These are phyloP conservation scores for Pichia membranifaciens DNA, from an alignment of 805 yeast species.

Conservation along the genomic window DNA sequence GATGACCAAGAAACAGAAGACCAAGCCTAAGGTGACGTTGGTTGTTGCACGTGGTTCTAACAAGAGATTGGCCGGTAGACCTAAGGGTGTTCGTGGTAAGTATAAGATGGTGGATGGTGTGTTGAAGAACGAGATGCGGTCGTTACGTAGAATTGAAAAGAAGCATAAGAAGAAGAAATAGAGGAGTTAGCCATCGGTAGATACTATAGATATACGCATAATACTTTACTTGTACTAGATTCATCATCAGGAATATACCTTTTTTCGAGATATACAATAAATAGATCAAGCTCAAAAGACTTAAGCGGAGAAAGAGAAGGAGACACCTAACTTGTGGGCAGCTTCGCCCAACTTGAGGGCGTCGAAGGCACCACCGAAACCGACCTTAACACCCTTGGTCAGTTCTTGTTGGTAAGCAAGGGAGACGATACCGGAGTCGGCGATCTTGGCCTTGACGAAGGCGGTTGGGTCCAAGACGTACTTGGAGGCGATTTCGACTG, in stretches of 20 bases:
- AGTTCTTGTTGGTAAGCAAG: slow-evolving; percentile 90
- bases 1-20: slow-evolving; percentile 61
- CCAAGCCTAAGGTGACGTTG: slow-evolving; percentile 76
- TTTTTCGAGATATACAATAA: too few relatives aligned
- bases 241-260: too few relatives aligned
- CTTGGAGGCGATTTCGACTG: slow-evolving; percentile 93
- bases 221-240: too few relatives aligned
- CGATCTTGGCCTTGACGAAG: slow-evolving; percentile 93
- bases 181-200: too few relatives aligned
- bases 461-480: slow-evolving; percentile 83
- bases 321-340: slow-evolving; percentile 96
- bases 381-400: slow-evolving; percentile 94
- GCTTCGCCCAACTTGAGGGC: slow-evolving; percentile 93
- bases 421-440: slow-evolving; percentile 93
- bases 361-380: slow-evolving; percentile 95
- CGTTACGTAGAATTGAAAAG: slow-evolving; percentile 83
- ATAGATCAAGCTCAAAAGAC: background rate
- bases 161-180: slow-evolving; percentile 54
- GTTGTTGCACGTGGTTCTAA: slow-evolving; percentile 85
- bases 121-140: slow-evolving; percentile 94
- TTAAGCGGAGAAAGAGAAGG: slow-evolving; percentile 88
- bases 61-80: slow-evolving; percentile 88
- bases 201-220: too few relatives aligned
- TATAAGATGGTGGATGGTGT: slow-evolving; percentile 99
- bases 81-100: slow-evolving; percentile 93